Evolutionary conservation across 768 basidiomycete species (phyloP).

Genomic region (Termitomyces sp.): DNA sequence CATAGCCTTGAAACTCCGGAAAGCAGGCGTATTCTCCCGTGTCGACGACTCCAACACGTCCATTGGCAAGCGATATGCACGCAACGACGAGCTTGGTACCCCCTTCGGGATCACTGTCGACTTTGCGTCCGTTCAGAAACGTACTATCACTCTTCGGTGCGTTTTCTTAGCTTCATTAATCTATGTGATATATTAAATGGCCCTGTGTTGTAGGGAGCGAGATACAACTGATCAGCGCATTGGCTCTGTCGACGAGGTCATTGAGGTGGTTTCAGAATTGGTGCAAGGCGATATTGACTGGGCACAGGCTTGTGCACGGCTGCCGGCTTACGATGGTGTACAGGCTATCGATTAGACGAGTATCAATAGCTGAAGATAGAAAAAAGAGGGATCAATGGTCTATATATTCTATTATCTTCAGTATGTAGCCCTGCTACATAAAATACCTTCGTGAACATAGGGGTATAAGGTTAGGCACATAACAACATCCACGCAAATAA

Average conservation of each 20-base stretch:
- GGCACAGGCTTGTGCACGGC: constrained; percentile 64
- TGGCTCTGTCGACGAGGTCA: constrained; percentile 86
- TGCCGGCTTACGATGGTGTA: constrained; percentile 83
- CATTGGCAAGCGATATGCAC: constrained; percentile 95
- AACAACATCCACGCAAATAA: neutral
- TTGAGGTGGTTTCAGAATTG: constrained; percentile 73
- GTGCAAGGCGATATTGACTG: constrained; percentile 75
- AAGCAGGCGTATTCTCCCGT: constrained; percentile 84
- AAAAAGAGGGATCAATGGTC: neutral
- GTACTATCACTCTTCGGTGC: constrained; percentile 91
- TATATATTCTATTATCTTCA: neutral
- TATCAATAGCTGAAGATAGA: neutral
- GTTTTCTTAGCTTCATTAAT: constrained; percentile 23
- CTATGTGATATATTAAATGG: neutral
- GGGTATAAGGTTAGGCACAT: neutral
- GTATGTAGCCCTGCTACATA: neutral
- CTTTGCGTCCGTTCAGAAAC: constrained; percentile 89
- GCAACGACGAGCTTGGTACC: constrained; percentile 98
- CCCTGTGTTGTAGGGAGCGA: constrained; percentile 62
- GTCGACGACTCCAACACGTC: constrained; percentile 95
- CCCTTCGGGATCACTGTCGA: constrained; percentile 96
- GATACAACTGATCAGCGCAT: constrained; percentile 94
- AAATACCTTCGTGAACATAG: neutral
- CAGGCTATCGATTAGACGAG: constrained; percentile 65
- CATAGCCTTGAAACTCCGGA: constrained; percentile 82